A percentile compares a stretch with the other conserved stretches of the same genome.
These are phyloP conservation scores for Coemansia sp. DNA, from an alignment of 192 early-diverging fungal species.

Conservation along the genomic window DNA sequence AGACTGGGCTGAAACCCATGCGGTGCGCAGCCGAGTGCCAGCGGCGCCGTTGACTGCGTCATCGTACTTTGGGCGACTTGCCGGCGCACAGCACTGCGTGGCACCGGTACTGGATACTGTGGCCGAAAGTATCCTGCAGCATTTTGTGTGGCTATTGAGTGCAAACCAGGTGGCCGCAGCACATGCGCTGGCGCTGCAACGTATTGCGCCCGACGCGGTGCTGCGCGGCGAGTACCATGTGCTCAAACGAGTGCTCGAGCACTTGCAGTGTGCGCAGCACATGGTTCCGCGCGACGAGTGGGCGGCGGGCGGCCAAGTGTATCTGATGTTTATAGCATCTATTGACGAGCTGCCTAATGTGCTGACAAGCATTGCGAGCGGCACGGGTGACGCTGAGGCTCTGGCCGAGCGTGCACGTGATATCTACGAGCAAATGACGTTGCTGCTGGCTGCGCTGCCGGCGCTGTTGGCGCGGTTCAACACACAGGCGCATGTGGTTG, in stretches of 20 bases:
- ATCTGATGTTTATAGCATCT: slow-evolving; percentile 29
- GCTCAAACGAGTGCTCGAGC: slow-evolving; percentile 34
- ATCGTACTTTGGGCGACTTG: not conserved
- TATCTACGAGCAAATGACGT: slow-evolving; percentile 35
- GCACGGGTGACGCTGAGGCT: slow-evolving; percentile 1
- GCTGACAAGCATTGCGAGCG: slow-evolving; percentile 21
- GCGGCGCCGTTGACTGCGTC: not conserved
- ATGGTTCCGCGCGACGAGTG: slow-evolving; percentile 23
- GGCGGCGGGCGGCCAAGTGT: slow-evolving; percentile 39
- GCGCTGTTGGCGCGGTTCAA: slow-evolving; percentile 25
- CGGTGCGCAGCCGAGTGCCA: not conserved
- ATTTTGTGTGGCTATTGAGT: slow-evolving; percentile 46
- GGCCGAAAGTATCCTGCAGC: slow-evolving; percentile 25
- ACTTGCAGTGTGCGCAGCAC: slow-evolving; percentile 25
- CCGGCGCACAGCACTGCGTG: not conserved
- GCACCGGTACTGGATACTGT: not conserved
- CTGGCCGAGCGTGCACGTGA: slow-evolving; percentile 8
- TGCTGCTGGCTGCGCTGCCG: slow-evolving; percentile 30
- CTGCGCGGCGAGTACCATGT: slow-evolving; percentile 53
- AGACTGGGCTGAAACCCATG: slow-evolving; percentile 21
- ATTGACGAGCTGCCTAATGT: slow-evolving; percentile 33
- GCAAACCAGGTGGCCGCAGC: slow-evolving; percentile 51
- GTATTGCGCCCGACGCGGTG: slow-evolving; percentile 59
- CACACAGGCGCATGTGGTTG: not conserved
- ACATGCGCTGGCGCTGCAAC: slow-evolving; percentile 55